phyloP scores from a whole-genome alignment of 148 eudicot genomes.

The Amaranthus palmeri region DNA sequence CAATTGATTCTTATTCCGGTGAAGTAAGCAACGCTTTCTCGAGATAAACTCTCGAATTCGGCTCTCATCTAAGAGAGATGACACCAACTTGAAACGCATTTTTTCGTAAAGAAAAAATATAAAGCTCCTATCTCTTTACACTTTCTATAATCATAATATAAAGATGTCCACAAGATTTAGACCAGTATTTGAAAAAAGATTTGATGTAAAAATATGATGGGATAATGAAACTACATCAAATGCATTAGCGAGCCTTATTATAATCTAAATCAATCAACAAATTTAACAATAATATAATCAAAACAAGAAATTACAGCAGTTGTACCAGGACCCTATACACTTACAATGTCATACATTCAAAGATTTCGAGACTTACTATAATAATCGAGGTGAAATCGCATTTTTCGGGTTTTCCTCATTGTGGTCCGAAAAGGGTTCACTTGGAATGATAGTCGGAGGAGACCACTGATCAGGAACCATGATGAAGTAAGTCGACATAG shows the following conservation, averaged over 20 bases:
- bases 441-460: constrained; percentile 32
- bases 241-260: constrained; percentile 10
- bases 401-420: constrained; percentile 31
- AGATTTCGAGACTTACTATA: neutral
- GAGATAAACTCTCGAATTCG: too few species aligned
- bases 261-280: constrained; percentile 16
- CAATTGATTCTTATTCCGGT: too few species aligned
- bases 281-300: constrained; percentile 7
- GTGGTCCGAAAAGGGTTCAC: constrained; percentile 32
- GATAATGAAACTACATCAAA: neutral
- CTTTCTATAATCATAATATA: too few species aligned
- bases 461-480: constrained; percentile 75
- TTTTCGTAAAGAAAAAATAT: too few species aligned
- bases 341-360: constrained; percentile 12
- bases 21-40: too few species aligned
- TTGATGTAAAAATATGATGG: too few species aligned
- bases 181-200: too few species aligned
- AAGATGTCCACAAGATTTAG: too few species aligned
- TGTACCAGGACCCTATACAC: constrained; percentile 14
- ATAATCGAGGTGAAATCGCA: constrained; percentile 21
- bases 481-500: constrained; percentile 65
- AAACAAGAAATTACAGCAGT: constrained; percentile 4
- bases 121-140: too few species aligned
- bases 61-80: too few species aligned
- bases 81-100: too few species aligned